phyloP scores from a whole-genome alignment of 805 yeast species.

The Starmerella davenportii region DNA sequence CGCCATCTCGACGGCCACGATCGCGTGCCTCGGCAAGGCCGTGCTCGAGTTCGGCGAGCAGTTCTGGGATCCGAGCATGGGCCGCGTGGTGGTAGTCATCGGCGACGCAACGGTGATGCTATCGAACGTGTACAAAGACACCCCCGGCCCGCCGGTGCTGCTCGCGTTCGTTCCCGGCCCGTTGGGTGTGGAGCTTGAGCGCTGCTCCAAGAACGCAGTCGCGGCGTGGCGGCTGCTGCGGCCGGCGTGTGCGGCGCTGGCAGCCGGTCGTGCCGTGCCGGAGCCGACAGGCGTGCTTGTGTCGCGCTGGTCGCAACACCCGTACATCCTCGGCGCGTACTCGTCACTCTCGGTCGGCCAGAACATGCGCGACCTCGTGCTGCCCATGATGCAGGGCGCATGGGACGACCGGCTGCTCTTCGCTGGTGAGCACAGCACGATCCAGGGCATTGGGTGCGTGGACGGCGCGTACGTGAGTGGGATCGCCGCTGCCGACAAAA shows the following conservation, averaged over 20 bases:
- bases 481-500: slow-evolving; percentile 31
- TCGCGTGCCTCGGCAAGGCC: background rate
- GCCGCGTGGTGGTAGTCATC: background rate
- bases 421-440: slow-evolving; percentile 76
- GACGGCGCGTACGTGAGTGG: slow-evolving; percentile 81
- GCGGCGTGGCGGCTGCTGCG: background rate
- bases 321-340: slow-evolving; percentile 56
- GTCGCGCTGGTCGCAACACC: slow-evolving; percentile 53
- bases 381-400: slow-evolving; percentile 39
- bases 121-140: background rate
- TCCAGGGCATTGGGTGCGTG: slow-evolving; percentile 76
- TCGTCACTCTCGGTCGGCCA: slow-evolving; percentile 51
- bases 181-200: background rate
- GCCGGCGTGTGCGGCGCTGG: background rate
- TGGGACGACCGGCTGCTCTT: slow-evolving; percentile 38
- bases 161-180: background rate
- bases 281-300: slow-evolving; percentile 26
- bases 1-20: background rate
- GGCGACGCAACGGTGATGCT: background rate
- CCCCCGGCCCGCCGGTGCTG: background rate
- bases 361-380: slow-evolving; percentile 40
- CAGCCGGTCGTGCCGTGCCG: slow-evolving; percentile 16
- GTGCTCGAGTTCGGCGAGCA: background rate
- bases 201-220: background rate
- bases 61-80: background rate